Conservation (phyloP, 306 rosid species). For the Prunus kanzakura region DNA sequence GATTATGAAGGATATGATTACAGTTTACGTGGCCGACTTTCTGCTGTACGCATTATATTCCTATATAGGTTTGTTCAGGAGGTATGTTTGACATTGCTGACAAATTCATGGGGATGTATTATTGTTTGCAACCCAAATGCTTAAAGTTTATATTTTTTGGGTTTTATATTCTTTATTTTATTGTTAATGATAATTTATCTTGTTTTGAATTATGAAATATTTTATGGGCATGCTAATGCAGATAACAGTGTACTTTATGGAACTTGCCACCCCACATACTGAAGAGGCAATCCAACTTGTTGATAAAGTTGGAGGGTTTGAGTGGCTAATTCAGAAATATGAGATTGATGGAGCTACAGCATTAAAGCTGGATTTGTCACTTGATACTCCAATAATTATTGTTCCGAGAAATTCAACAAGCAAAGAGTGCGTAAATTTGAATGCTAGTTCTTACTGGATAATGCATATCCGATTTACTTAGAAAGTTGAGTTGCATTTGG, state of each 20-base stretch:
- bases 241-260: conserved; percentile 94
- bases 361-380: conserved; percentile 87
- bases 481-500: not conserved
- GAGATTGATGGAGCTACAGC: conserved; percentile 97
- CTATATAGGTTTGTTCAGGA: conserved; percentile 96
- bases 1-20: conserved; percentile 91
- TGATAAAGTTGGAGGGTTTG: conserved; percentile 97
- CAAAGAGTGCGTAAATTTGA: conserved; percentile 70
- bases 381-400: conserved; percentile 88
- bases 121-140: not conserved
- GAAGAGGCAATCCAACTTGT: conserved; percentile 95
- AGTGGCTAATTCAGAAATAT: conserved; percentile 90
- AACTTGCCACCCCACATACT: conserved; percentile 78
- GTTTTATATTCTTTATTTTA: not conserved
- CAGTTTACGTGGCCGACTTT: conserved; percentile 83
- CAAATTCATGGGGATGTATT: not conserved
- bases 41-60: conserved; percentile 95
- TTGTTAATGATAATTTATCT: not conserved
- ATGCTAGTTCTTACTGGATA: conserved; percentile 11
- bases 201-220: not conserved
- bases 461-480: not conserved
- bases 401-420: conserved; percentile 83
- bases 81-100: conserved; percentile 46
- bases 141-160: not conserved
- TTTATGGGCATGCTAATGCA: conserved; percentile 26